Evolutionary conservation across 768 basidiomycete species (phyloP), one percentile per base, ranked within the genome.

Genomic region (Mycena olivaceomarginata): DNA sequence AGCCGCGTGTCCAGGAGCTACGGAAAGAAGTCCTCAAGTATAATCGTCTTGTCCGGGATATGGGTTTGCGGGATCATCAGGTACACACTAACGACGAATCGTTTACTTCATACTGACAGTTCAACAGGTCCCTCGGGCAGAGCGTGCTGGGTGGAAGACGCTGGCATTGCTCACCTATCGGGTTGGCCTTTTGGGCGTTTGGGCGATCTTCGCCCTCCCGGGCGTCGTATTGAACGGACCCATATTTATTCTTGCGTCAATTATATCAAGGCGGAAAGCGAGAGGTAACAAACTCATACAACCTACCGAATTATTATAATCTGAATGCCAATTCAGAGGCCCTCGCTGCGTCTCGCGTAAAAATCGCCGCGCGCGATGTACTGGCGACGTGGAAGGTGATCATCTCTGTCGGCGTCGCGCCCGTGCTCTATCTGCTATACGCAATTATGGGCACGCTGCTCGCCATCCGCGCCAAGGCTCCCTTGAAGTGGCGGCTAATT

Each of bases 341-440:
- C 8, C 93, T 99, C 74, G 98, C 98, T 41, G 97, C 95, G 3
- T 99, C 98, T 10, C 93, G 92, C 5, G 98, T 99, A 83, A 99
- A 99, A 86, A 93, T 99, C 67, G 96, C 96, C 22, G 98, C 94
- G n/a, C 92, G 96, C 53, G 98, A 99, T 81, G 98, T 99, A n/a
- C 88, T 99, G 20, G 97, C 97, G 0, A 97, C 97, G 6, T 99
- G 98, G 98, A 99, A 99, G 84, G 93, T 99, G 45, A 90, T 99
- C 41, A 97, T 99, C 71, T 97, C 97, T 4, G 88, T 99, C 71
- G 98, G 94, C n/a, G 89, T 96, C 53, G 94, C 97, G 6, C 98
- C 98, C 12, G 87, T 98, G 8, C 86, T 99, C 48, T 99, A 98
- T 87, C 84, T 91, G 5, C 85, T 95, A 80, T 99, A 98, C 85